Base-by-base conservation (phyloP, 306 rosid species). In the Hippophae gyantsensis region DNA sequence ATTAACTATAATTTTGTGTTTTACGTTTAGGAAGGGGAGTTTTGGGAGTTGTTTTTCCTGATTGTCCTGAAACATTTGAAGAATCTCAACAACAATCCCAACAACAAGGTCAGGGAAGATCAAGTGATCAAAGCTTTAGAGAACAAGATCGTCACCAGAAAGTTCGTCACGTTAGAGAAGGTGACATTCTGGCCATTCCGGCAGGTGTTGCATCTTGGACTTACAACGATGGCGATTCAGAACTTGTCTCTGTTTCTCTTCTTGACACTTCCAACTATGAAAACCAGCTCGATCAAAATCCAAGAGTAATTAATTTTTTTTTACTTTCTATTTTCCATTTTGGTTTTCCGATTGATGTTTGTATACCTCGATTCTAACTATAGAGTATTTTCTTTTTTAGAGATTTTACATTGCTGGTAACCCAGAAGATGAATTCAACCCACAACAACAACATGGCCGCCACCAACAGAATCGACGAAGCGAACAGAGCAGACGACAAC, bases 371-470 rank as follows among this genome's bases (percentile, higher is more conserved):
- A 42, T 5, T 44, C 25, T 53, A 32, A 12, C 14, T n/a, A 40
- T 14, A 41, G 49, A 10, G 3, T 10, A 40, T 0, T 49, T 12
- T 13, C 6, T 18, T 7, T 1, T 8, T 14, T 57, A 82, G 95
- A 75, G 63, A 42, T 86, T 86, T 73, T 84, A 84, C 38, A 57
- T 89, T 3, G 95, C 83, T 0, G 87, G 86, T 0, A 86, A 81
- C 43, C 93, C 82, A 1, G 76, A 69, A 6, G 40, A 67, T 42
- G 89, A 85, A 61, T 75, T 74, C 25, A 48, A 60, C 8, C 60
- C 46, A 9, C 61, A 32, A 5, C 66, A 53, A 23, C 25, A 57
- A 1, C 40, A n/a, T 6, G 43, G 48, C 2, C 40, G 8, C 25
- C 51, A 25, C 11, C 56, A 8, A 4, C n/a, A 25, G 7, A 46